A percentile compares a stretch with the other conserved stretches of the same genome.
Conservation (phyloP, 2,329 filamentous ascomycete species). For the Colletotrichum sp. region DNA sequence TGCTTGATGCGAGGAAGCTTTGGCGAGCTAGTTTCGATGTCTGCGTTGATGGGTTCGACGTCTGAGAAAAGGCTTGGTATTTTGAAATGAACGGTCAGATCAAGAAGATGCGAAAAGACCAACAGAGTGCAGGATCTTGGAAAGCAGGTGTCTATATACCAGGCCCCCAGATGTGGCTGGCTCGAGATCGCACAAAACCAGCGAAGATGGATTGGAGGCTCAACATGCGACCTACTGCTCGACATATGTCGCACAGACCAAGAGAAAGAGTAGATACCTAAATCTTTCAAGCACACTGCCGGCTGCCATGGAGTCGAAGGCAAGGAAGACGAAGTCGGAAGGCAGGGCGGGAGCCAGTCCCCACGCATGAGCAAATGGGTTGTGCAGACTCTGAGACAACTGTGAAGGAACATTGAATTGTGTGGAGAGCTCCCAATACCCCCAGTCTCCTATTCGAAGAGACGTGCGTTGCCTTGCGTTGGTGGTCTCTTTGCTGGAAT, state of each 20-base stretch:
- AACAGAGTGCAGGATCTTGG: conserved; percentile 34
- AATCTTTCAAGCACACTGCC: conserved; percentile 8
- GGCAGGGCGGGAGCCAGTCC: conserved; percentile 22
- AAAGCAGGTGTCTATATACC: conserved; percentile 42
- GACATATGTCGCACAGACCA: conserved; percentile 20
- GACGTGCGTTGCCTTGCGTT: conserved; percentile 9
- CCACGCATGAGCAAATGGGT: conserved; percentile 35
- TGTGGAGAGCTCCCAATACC: conserved; percentile 37
- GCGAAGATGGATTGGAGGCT: conserved; percentile 26
- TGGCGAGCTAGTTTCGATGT: not conserved
- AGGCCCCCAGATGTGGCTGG: conserved; percentile 28
- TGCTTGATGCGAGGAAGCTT: not conserved
- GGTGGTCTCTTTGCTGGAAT: conserved; percentile 6
- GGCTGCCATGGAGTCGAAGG: not conserved
- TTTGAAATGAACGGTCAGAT: not conserved
- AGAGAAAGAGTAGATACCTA: conserved; percentile 5
- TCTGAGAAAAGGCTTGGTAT: not conserved
- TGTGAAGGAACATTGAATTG: conserved; percentile 39
- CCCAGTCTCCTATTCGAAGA: conserved; percentile 27
- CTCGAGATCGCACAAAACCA: conserved; percentile 34
- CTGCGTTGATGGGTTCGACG: not conserved
- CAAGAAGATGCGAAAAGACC: conserved; percentile 14
- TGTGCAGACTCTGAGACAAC: conserved; percentile 50
- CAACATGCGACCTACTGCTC: conserved; percentile 16
- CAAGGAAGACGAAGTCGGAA: conserved; percentile 28